Evolutionary conservation across 2,329 filamentous ascomycete genomes (phyloP).

Genomic region (Epichloe aotearoae): DNA sequence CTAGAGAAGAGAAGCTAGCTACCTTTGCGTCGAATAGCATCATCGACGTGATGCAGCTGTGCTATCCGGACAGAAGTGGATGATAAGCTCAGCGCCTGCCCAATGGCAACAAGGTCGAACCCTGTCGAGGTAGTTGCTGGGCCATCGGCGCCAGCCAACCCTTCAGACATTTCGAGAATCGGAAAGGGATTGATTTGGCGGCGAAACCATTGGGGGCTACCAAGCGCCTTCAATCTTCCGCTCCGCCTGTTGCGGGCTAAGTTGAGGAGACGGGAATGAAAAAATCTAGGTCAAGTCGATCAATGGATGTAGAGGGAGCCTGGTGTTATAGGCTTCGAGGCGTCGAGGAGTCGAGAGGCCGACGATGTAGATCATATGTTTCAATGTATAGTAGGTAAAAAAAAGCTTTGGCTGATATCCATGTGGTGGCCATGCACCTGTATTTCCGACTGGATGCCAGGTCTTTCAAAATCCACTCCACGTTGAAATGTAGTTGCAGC

Average conservation of each 20-base stretch:
- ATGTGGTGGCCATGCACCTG: too few species aligned
- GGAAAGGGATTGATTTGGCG: constrained; percentile 10
- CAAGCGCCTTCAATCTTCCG: background rate
- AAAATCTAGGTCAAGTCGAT: background rate
- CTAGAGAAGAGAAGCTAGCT: background rate
- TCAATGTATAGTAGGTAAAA: background rate
- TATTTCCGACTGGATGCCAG: too few species aligned
- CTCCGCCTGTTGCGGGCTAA: background rate
- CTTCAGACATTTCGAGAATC: constrained; percentile 23
- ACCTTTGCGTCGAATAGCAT: constrained; percentile 28
- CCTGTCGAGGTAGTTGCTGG: constrained; percentile 20
- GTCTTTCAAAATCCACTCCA: background rate
- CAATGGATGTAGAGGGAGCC: background rate
- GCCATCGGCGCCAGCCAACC: constrained; percentile 26
- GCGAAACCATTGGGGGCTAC: constrained; percentile 22
- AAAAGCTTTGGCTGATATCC: background rate
- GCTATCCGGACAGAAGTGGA: constrained; percentile 44
- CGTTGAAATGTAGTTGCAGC: background rate
- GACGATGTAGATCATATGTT: background rate
- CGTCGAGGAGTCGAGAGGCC: background rate
- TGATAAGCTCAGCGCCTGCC: constrained; percentile 43
- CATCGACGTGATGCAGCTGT: constrained; percentile 42
- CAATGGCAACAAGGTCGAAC: constrained; percentile 37
- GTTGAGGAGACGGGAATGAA: background rate
- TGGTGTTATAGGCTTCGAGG: background rate